phyloP scores from a whole-genome alignment of 768 basidiomycete species.

The Calocybe gangraenosa region DNA sequence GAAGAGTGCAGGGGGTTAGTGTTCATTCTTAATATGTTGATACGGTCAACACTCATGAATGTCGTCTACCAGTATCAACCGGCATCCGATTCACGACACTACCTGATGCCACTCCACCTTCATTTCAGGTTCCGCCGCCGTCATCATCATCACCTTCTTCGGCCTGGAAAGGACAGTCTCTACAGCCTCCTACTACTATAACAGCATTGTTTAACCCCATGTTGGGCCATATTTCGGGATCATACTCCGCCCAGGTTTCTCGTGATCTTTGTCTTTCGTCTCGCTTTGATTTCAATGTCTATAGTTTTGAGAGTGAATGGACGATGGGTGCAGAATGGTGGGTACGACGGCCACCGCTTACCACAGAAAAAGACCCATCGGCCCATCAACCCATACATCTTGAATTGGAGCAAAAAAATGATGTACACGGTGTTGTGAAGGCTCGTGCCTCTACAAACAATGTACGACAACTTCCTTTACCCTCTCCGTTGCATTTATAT shows the following conservation, averaged over 20 bases:
- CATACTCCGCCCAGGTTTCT: conserved; percentile 87
- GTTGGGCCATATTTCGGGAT: conserved; percentile 88
- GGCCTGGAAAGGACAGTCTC: conserved; percentile 30
- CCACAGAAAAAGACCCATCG: conserved; percentile 19
- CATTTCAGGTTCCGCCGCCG: conserved; percentile 45
- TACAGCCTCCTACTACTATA: conserved; percentile 90
- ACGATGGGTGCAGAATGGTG: conserved; percentile 96
- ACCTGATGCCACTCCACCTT: conserved; percentile 71
- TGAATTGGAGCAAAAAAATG: conserved; percentile 20
- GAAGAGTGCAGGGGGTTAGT: conserved; percentile 84
- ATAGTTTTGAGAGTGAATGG: conserved; percentile 96
- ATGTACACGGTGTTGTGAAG: conserved; percentile 82
- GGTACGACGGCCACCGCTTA: conserved; percentile 58
- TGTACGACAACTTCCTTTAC: conserved; percentile 39
- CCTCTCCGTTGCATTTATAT: background rate
- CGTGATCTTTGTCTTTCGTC: conserved; percentile 83
- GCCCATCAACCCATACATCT: conserved; percentile 7
- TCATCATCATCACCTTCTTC: conserved; percentile 32
- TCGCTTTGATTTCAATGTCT: conserved; percentile 94
- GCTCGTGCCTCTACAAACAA: conserved; percentile 86
- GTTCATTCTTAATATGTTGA: background rate
- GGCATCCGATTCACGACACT: conserved; percentile 93
- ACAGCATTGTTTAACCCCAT: conserved; percentile 96
- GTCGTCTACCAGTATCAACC: conserved; percentile 64
- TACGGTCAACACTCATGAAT: background rate